phyloP scores from a whole-genome alignment of 2,329 filamentous ascomycete genomes.

The Monosporascus sp. region DNA sequence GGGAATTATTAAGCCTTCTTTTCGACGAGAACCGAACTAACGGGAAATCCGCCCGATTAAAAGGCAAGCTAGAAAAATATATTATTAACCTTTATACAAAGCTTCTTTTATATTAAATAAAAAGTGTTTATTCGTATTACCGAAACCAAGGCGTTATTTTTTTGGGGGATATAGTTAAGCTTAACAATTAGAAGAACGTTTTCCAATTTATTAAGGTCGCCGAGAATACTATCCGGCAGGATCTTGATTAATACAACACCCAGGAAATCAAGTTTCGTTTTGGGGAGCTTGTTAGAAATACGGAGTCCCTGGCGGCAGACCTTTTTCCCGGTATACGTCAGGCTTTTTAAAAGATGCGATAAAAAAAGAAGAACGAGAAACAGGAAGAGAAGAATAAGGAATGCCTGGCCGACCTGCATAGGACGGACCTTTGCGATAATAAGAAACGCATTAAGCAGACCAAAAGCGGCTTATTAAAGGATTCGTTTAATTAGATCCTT shows the following conservation, averaged over 20 bases:
- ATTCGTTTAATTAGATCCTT: no score
- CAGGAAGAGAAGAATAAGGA: constrained; percentile 14
- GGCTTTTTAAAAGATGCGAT: constrained; percentile 4
- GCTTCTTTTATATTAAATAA: constrained; percentile 36
- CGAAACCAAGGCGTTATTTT: constrained; percentile 22
- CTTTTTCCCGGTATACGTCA: background rate
- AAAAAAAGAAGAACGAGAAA: constrained; percentile 1
- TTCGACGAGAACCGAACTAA: constrained; percentile 13
- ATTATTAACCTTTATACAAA: constrained; percentile 33
- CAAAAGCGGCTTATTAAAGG: no score
- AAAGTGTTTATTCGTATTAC: constrained; percentile 33
- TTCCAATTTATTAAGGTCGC: constrained; percentile 22
- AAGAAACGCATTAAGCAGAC: no score
- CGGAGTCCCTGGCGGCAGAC: background rate
- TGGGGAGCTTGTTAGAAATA: background rate
- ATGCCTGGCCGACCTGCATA: constrained; percentile 8
- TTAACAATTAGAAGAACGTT: constrained; percentile 31
- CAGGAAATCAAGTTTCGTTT: background rate
- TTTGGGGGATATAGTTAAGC: constrained; percentile 22
- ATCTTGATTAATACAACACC: constrained; percentile 4
- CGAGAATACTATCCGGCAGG: constrained; percentile 13
- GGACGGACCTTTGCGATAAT: no score
- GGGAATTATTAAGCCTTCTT: constrained; percentile 23
- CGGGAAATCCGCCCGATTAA: constrained; percentile 6
- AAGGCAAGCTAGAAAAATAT: constrained; percentile 14